Conservation (phyloP, 2,329 filamentous ascomycete genomes). For the Curvularia spicifera region DNA sequence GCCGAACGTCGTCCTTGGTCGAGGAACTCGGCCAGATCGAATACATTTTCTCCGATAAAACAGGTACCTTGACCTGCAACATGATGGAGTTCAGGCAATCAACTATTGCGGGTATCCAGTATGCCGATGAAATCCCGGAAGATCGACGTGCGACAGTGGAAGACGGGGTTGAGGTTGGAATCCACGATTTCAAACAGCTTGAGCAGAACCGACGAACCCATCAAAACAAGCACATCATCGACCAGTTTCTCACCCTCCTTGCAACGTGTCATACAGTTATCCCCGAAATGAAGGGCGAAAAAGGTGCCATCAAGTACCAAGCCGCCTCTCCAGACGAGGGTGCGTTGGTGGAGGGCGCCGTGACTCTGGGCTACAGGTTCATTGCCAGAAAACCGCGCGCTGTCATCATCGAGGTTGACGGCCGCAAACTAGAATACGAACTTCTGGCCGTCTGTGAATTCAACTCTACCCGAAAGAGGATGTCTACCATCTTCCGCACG, state of each 20-base stretch:
- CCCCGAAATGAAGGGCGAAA: slow-evolving; percentile 82
- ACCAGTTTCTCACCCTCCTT: slow-evolving; percentile 87
- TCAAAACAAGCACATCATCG: slow-evolving; percentile 64
- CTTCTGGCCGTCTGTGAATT: slow-evolving; percentile 97
- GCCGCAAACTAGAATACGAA: slow-evolving; percentile 78
- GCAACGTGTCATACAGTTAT: slow-evolving; percentile 97
- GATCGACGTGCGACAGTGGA: slow-evolving; percentile 81
- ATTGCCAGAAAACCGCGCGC: slow-evolving; percentile 86
- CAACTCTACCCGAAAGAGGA: slow-evolving; percentile 95
- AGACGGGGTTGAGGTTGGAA: slow-evolving; percentile 77
- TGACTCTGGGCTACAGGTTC: slow-evolving; percentile 85
- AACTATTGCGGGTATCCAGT: slow-evolving; percentile 90
- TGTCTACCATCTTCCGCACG: slow-evolving; percentile 97
- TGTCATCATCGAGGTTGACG: slow-evolving; percentile 81
- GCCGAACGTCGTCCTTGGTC: slow-evolving; percentile 92
- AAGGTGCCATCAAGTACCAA: slow-evolving; percentile 92
- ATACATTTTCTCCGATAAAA: slow-evolving; percentile 98
- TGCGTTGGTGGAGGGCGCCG: slow-evolving; percentile 91
- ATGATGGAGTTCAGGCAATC: slow-evolving; percentile 99
- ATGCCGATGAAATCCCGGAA: slow-evolving; percentile 89
- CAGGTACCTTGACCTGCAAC: slow-evolving; percentile 95
- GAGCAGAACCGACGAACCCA: slow-evolving; percentile 71
- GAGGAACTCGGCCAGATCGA: slow-evolving; percentile 98
- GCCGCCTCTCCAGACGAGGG: slow-evolving; percentile 97
- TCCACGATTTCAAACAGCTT: slow-evolving; percentile 83